These are phyloP conservation scores for Jaenimonas drosophilae DNA, from an alignment of 208 protist genomes.

Conservation along the genomic window DNA sequence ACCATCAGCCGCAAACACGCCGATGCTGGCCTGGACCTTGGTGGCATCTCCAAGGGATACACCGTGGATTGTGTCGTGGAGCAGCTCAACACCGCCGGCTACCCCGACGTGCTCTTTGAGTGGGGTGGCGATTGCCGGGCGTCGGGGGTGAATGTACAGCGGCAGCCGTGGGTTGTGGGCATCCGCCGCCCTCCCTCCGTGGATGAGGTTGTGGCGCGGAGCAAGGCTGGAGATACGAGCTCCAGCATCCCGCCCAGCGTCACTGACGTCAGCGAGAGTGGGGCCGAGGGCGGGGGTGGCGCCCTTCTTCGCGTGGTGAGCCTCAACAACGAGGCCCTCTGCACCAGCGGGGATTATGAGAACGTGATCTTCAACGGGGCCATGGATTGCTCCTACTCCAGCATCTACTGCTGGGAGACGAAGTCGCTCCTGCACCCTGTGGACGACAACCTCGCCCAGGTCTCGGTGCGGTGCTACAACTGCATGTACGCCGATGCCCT, in stretches of 20 bases:
- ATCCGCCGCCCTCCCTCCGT: slow-evolving; percentile 26
- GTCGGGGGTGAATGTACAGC: slow-evolving; percentile 16
- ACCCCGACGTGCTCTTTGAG: slow-evolving; percentile 29
- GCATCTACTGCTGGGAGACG: slow-evolving; percentile 28
- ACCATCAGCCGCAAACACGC: slow-evolving; percentile 23
- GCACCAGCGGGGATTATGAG: slow-evolving; percentile 45
- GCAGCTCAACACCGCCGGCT: slow-evolving; percentile 19
- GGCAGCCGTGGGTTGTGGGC: slow-evolving; percentile 22
- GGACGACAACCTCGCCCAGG: slow-evolving; percentile 19
- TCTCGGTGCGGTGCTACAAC: slow-evolving; percentile 34
- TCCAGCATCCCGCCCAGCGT: background rate
- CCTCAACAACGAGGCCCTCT: slow-evolving; percentile 25
- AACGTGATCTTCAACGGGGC: slow-evolving; percentile 9
- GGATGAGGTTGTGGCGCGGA: slow-evolving; percentile 6
- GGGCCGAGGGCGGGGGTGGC: slow-evolving; percentile 1
- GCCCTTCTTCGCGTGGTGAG: slow-evolving; percentile 18
- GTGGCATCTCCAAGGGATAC: slow-evolving; percentile 40
- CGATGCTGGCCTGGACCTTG: slow-evolving; percentile 21
- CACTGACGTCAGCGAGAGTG: background rate
- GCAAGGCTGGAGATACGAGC: background rate
- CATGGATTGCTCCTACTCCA: slow-evolving; percentile 4
- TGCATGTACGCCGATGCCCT: slow-evolving; percentile 52
- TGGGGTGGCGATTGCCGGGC: slow-evolving; percentile 41
- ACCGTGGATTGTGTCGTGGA: slow-evolving; percentile 37
- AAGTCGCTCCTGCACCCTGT: slow-evolving; percentile 13